phyloP scores from a whole-genome alignment of 2,329 filamentous ascomycete genomes.

The Diaporthe ilicicola region DNA sequence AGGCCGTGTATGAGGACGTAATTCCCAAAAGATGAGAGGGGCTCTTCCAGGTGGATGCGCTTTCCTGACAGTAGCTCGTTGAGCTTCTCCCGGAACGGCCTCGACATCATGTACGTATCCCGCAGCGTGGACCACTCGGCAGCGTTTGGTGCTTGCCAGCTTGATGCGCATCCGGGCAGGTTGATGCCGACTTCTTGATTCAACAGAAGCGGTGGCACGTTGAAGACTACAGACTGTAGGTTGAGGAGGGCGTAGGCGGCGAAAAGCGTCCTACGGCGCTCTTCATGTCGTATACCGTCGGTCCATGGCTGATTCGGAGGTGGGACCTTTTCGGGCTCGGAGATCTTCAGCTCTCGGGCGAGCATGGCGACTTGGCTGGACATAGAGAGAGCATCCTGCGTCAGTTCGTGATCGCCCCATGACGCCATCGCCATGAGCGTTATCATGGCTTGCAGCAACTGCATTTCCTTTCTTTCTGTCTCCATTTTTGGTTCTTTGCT shows the following conservation, averaged over 20 bases:
- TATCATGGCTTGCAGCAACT: slow-evolving; percentile 58
- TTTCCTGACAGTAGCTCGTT: neutral
- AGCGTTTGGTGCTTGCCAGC: slow-evolving; percentile 62
- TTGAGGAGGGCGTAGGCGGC: slow-evolving; percentile 62
- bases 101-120: slow-evolving; percentile 33
- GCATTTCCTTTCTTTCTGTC: slow-evolving; percentile 41
- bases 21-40: neutral
- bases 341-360: neutral
- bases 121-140: slow-evolving; percentile 52
- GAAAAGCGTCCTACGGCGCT: slow-evolving; percentile 59
- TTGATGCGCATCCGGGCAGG: slow-evolving; percentile 61
- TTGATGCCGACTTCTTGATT: slow-evolving; percentile 62
- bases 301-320: neutral
- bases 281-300: neutral
- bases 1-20: neutral
- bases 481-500: neutral
- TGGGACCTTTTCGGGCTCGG: neutral
- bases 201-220: slow-evolving; percentile 65
- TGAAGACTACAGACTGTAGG: slow-evolving; percentile 68
- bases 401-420: slow-evolving; percentile 65
- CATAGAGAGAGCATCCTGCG: slow-evolving; percentile 64
- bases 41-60: neutral
- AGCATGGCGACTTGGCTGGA: slow-evolving; percentile 48
- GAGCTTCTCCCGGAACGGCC: neutral
- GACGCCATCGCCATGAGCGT: slow-evolving; percentile 67